These are phyloP conservation scores for Endothia cerciana DNA, from an alignment of 2,329 filamentous ascomycete genomes.

Conservation along the genomic window DNA sequence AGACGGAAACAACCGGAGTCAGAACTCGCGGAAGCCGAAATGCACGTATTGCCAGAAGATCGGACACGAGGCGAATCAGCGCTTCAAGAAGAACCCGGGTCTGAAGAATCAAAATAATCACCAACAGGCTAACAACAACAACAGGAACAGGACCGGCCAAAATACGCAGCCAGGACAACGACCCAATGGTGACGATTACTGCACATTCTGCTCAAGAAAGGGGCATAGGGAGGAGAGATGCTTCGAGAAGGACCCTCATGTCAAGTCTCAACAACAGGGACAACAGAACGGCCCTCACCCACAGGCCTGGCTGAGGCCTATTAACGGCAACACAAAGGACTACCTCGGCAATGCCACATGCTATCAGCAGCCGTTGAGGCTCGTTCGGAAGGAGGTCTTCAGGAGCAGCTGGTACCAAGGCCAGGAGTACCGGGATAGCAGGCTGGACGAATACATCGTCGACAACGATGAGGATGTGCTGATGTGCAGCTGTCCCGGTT, in stretches of 20 bases:
- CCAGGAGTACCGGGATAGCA: background rate
- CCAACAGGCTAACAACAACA: background rate
- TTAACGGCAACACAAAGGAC: background rate
- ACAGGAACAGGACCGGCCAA: background rate
- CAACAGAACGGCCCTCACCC: background rate
- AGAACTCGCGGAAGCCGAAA: background rate
- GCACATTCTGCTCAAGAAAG: background rate
- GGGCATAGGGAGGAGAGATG: conserved; percentile 1
- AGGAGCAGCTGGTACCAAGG: background rate
- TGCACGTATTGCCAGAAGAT: conserved; percentile 1
- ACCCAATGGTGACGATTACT: background rate
- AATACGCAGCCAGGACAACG: background rate
- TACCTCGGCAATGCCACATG: background rate
- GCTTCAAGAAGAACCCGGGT: conserved; percentile 7
- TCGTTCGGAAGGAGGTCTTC: background rate
- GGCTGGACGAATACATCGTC: conserved; percentile 2
- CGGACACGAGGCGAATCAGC: conserved; percentile 1
- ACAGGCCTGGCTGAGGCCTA: background rate
- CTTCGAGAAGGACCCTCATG: background rate
- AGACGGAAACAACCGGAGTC: background rate
- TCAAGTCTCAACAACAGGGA: background rate
- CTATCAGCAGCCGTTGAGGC: background rate
- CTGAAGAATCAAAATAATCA: background rate
- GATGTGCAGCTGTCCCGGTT: conserved; percentile 6
- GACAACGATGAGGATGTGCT: conserved; percentile 12